Percentiles rank a stretch among this genome's conserved stretches.
Evolutionary conservation across 495 filamentous ascomycete genomes (phyloP).

Genomic region (Penicillium nucicola): DNA sequence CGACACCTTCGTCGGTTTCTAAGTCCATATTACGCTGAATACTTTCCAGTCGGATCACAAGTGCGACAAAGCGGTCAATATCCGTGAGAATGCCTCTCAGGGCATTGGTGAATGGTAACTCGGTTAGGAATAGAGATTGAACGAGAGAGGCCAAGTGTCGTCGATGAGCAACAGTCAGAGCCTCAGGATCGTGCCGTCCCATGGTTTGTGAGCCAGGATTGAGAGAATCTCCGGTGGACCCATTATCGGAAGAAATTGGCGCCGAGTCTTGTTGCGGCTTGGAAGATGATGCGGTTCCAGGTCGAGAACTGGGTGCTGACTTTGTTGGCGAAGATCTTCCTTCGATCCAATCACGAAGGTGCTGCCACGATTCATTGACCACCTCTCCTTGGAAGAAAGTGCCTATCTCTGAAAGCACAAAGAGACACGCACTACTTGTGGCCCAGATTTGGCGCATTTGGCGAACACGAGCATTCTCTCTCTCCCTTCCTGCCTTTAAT

Average conservation of each 20-base stretch:
- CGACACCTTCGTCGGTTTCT: constrained; percentile 73
- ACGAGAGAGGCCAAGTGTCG: constrained; percentile 66
- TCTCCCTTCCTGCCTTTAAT: constrained; percentile 53
- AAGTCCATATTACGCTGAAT: constrained; percentile 73
- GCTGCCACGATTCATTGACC: constrained; percentile 69
- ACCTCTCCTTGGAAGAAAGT: constrained; percentile 89
- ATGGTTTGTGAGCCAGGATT: constrained; percentile 19
- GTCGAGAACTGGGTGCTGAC: constrained; percentile 32
- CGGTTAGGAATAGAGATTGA: constrained; percentile 67
- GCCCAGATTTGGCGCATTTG: constrained; percentile 83
- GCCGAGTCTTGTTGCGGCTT: constrained; percentile 13
- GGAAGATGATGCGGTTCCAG: constrained; percentile 34
- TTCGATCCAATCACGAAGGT: constrained; percentile 59
- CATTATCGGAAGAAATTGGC: not conserved
- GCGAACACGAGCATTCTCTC: constrained; percentile 54
- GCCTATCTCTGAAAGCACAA: constrained; percentile 81
- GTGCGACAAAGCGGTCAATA: constrained; percentile 73
- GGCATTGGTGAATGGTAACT: constrained; percentile 62
- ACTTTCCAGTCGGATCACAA: constrained; percentile 65
- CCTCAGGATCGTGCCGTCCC: constrained; percentile 74
- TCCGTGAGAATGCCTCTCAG: constrained; percentile 68
- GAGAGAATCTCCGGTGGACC: constrained; percentile 6
- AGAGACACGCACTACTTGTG: constrained; percentile 74
- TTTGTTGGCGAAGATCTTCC: constrained; percentile 11
- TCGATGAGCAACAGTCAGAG: constrained; percentile 73